Percentiles rank a stretch among this genome's conserved stretches.
These are phyloP conservation scores for Venturia carpophila DNA, from an alignment of 2,329 filamentous ascomycete genomes.

Conservation along the genomic window DNA sequence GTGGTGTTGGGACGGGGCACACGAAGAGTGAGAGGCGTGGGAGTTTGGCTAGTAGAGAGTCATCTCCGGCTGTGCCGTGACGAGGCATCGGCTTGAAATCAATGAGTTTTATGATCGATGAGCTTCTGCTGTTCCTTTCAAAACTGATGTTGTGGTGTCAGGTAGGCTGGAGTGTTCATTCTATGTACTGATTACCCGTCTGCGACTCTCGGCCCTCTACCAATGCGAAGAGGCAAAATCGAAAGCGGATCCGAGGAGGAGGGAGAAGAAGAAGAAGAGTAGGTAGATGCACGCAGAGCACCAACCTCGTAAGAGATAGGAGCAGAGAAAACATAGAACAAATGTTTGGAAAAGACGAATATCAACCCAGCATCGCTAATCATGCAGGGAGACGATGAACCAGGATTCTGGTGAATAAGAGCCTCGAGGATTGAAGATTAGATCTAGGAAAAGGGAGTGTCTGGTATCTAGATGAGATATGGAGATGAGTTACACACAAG, in stretches of 20 bases:
- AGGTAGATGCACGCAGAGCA: too few species aligned
- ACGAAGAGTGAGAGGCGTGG: background rate
- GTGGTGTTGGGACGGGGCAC: conserved; percentile 32
- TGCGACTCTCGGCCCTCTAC: too few species aligned
- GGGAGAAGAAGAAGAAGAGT: too few species aligned
- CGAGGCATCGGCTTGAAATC: background rate
- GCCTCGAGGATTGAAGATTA: background rate
- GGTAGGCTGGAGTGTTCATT: too few species aligned
- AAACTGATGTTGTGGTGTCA: background rate
- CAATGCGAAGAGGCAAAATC: too few species aligned
- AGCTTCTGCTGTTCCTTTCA: too few species aligned
- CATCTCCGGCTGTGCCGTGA: background rate
- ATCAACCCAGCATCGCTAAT: background rate
- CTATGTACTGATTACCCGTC: too few species aligned
- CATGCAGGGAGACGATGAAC: background rate
- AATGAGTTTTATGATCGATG: background rate
- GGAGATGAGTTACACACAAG: background rate
- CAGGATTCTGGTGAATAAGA: background rate
- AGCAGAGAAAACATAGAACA: too few species aligned
- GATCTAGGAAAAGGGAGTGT: background rate
- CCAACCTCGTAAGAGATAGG: too few species aligned
- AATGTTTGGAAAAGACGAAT: too few species aligned
- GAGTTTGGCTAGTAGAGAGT: background rate
- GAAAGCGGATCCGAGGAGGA: too few species aligned
- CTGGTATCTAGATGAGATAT: background rate